Conservation (phyloP, 2,329 filamentous ascomycete species). For the Aspergillus spinulosporus region DNA sequence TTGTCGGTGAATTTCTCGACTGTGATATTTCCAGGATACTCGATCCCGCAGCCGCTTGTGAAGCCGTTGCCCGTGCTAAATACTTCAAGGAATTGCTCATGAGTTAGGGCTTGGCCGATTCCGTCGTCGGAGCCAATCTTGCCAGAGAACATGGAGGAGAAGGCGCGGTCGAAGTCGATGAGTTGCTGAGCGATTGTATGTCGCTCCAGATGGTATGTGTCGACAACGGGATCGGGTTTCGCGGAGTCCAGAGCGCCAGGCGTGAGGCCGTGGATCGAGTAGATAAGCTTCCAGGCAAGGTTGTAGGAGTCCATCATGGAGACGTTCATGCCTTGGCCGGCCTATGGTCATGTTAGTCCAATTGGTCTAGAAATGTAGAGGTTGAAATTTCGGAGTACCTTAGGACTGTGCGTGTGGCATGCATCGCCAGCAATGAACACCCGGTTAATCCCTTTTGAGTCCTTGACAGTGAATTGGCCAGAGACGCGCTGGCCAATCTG, state of each 20-base stretch:
- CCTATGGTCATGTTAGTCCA: constrained; percentile 36
- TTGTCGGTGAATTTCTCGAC: constrained; percentile 25
- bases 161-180: constrained; percentile 44
- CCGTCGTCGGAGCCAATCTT: constrained; percentile 32
- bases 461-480: constrained; percentile 52
- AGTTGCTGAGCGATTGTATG: constrained; percentile 40
- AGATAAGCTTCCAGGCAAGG: constrained; percentile 43
- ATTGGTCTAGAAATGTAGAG: neutral
- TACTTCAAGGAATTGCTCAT: constrained; percentile 38
- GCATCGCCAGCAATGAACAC: constrained; percentile 76
- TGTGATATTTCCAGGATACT: constrained; percentile 35
- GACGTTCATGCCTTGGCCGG: constrained; percentile 78
- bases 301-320: constrained; percentile 63
- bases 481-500: constrained; percentile 70
- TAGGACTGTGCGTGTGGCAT: constrained; percentile 77
- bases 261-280: constrained; percentile 39
- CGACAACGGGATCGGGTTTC: constrained; percentile 30
- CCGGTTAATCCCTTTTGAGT: constrained; percentile 67
- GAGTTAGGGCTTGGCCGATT: constrained; percentile 30
- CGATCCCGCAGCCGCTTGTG: constrained; percentile 42
- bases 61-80: constrained; percentile 42
- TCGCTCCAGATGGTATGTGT: constrained; percentile 42
- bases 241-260: constrained; percentile 18
- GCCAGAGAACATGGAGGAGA: constrained; percentile 44
- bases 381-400: constrained; percentile 37